These are phyloP conservation scores for Globisporangium spiculum DNA, from an alignment of 352 stramenopile genomes.

Conservation along the genomic window DNA sequence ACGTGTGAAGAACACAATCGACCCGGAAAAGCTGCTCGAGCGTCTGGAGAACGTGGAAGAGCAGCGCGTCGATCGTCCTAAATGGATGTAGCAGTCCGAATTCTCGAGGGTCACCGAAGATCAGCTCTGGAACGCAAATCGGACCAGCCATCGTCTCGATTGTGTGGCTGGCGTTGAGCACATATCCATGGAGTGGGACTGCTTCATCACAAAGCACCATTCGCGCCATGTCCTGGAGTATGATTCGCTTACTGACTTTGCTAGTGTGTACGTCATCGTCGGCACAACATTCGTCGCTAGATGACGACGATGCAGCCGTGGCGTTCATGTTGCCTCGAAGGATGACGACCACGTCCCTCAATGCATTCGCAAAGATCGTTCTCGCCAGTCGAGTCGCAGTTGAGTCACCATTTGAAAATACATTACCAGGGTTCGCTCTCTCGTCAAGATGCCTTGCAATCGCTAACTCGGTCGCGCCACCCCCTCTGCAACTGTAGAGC, in stretches of 20 bases:
- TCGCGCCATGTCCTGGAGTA: slow-evolving; percentile 25
- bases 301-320: background rate
- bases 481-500: slow-evolving; percentile 40
- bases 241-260: slow-evolving; percentile 22
- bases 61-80: slow-evolving; percentile 39
- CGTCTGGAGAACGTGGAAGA: slow-evolving; percentile 45
- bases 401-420: background rate
- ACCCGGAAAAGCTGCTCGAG: slow-evolving; percentile 60
- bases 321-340: slow-evolving; percentile 28
- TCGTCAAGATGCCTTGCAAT: slow-evolving; percentile 27
- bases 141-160: slow-evolving; percentile 29
- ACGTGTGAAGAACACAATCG: slow-evolving; percentile 33
- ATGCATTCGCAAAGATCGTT: slow-evolving; percentile 22
- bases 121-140: slow-evolving; percentile 38
- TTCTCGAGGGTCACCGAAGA: slow-evolving; percentile 30
- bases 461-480: slow-evolving; percentile 42
- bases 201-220: background rate
- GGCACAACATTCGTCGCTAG: background rate
- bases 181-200: slow-evolving; percentile 10
- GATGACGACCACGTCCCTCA: slow-evolving; percentile 34
- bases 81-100: slow-evolving; percentile 54
- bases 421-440: background rate
- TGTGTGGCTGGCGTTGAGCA: slow-evolving; percentile 29
- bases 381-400: slow-evolving; percentile 14
- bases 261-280: background rate